Evolutionary conservation across 1,139 yeast genomes (phyloP).

Genomic region (Kazachstania sp.): DNA sequence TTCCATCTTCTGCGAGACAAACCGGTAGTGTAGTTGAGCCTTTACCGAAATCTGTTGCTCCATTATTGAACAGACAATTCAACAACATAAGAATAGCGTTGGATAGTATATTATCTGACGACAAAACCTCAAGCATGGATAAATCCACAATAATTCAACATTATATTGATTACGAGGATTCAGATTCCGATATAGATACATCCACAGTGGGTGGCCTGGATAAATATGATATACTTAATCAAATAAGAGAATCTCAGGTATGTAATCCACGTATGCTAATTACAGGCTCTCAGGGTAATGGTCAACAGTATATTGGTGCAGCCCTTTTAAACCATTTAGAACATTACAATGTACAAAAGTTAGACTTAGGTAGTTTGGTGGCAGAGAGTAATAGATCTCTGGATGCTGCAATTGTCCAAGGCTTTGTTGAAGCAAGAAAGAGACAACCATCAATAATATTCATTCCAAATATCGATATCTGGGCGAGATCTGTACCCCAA

Average conservation of each 20-base stretch:
- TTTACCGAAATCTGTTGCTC: constrained; percentile 61
- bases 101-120: constrained; percentile 54
- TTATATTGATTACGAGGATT: constrained; percentile 28
- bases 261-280: constrained; percentile 77
- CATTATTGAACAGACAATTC: constrained; percentile 49
- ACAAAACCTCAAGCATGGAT: constrained; percentile 19
- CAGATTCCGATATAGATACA: constrained; percentile 19
- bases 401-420: constrained; percentile 77
- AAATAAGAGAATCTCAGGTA: constrained; percentile 55
- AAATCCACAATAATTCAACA: constrained; percentile 30
- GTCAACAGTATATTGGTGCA: constrained; percentile 78
- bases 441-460: constrained; percentile 83
- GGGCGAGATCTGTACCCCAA: constrained; percentile 61
- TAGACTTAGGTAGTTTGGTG: constrained; percentile 71
- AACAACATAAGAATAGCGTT: constrained; percentile 42
- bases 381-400: constrained; percentile 78
- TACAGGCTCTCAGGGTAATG: constrained; percentile 72
- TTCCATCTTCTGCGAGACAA: constrained; percentile 89
- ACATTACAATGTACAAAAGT: constrained; percentile 80
- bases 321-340: constrained; percentile 79
- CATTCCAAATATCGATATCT: constrained; percentile 75
- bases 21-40: constrained; percentile 70
- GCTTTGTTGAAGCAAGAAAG: constrained; percentile 80
- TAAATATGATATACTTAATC: constrained; percentile 53
- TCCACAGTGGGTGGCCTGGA: constrained; percentile 55